Conservation (phyloP, 495 filamentous ascomycete genomes). For the Penicillium desertorum region DNA sequence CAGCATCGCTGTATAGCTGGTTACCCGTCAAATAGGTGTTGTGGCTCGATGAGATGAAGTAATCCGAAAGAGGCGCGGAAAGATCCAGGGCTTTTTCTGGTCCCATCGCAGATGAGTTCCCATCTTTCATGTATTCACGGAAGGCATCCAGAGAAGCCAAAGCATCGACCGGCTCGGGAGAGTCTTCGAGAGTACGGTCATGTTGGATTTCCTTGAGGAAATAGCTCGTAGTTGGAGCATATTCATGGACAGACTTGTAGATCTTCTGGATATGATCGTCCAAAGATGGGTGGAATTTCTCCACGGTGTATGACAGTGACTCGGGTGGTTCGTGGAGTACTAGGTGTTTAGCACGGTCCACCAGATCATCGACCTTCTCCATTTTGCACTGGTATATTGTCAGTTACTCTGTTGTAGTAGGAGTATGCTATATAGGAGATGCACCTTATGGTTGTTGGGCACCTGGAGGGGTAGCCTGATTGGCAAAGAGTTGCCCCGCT, state of each 20-base stretch:
- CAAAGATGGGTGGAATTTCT: conserved; percentile 32
- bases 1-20: conserved; percentile 82
- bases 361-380: conserved; percentile 22
- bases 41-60: conserved; percentile 90
- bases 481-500: conserved; percentile 5
- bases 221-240: conserved; percentile 10
- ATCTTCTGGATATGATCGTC: conserved; percentile 35
- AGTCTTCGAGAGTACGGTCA: conserved; percentile 8
- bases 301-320: conserved; percentile 11
- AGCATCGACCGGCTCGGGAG: conserved; percentile 13
- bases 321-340: conserved; percentile 13
- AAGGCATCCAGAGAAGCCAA: conserved; percentile 51
- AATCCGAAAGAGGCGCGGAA: conserved; percentile 72
- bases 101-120: conserved; percentile 45
- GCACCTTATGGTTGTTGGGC: background rate
- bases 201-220: conserved; percentile 33
- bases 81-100: conserved; percentile 48
- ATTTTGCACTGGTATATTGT: conserved; percentile 12
- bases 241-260: conserved; percentile 27
- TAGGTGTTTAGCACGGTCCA: conserved; percentile 25
- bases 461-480: background rate
- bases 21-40: conserved; percentile 95
- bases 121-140: conserved; percentile 60
- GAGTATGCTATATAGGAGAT: background rate
- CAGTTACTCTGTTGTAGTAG: background rate